These are phyloP conservation scores for Salix arbutifolia DNA, from an alignment of 345 rosid genomes.

Conservation along the genomic window DNA sequence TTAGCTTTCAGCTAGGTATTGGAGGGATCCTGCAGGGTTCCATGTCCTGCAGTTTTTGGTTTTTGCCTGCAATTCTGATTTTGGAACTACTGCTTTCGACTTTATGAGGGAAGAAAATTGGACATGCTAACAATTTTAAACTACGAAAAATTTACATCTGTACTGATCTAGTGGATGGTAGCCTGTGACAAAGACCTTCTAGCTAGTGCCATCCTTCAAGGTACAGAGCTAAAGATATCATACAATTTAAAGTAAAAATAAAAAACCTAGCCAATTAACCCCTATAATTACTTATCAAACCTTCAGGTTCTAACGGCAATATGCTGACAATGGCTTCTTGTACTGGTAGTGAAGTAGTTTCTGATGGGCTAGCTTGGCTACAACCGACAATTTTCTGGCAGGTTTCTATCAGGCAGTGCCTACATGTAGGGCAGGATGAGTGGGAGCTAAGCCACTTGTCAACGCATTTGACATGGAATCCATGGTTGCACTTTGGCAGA, in stretches of 20 bases:
- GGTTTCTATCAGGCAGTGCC: slow-evolving; percentile 66
- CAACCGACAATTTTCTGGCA: slow-evolving; percentile 72
- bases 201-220: not conserved
- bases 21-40: not conserved
- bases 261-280: slow-evolving; percentile 20
- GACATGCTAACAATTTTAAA: not conserved
- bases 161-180: slow-evolving; percentile 7
- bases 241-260: slow-evolving; percentile 3
- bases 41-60: not conserved
- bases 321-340: slow-evolving; percentile 36
- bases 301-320: slow-evolving; percentile 58
- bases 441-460: slow-evolving; percentile 65
- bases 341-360: slow-evolving; percentile 24
- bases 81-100: not conserved
- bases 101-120: no score
- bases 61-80: not conserved
- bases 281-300: slow-evolving; percentile 38
- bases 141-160: not conserved
- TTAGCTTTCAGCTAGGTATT: not conserved
- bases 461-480: slow-evolving; percentile 59
- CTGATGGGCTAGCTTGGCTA: slow-evolving; percentile 36
- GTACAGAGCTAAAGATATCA: slow-evolving; percentile 8
- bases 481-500: slow-evolving; percentile 66
- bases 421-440: slow-evolving; percentile 63
- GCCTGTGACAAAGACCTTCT: slow-evolving; percentile 2